Evolutionary conservation across 176 grass and related monocot genomes (phyloP), one percentile per base, ranked within the genome.

Genomic region (Musa itinerans): DNA sequence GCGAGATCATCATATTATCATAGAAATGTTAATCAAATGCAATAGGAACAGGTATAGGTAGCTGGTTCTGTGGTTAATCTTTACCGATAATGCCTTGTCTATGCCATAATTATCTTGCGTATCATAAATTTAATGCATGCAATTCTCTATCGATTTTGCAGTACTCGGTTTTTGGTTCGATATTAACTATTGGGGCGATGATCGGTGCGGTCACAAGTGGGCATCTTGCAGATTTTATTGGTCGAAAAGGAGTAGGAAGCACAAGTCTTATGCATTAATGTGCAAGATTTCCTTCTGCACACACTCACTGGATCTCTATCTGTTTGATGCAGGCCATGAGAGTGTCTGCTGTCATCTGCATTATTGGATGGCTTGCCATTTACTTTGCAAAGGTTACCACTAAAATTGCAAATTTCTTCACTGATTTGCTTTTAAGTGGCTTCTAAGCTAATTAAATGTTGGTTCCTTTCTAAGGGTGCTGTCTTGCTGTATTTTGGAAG

Each of bases 121-220:
- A 10, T 65, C 23, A 22, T 10, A 27, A 69, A 1, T 50, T 17
- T 23, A 52, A 54, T 12, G 68, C 19, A 11, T 29, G 11, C 57
- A 27, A 1, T 14, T 43, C 10, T 17, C 50, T 65, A 10, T 74
- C 72, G 74, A 83, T 10, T 7, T 89, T 81, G 74, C 74, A 94
- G 85, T 94, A 85, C 50, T 86, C 87, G 15, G 71, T 90, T 55
- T 94, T 90, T 66, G 87, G 84, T 69, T 94, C 91, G 51, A 78
- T 94, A 73, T 48, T 94, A 81, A 94, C 87, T 8, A 88, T 90
- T 66, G 91, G 87, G 63, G 91, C 91, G 20, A 94, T 90, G 85
- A 74, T 88, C 73, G 91, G 91, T 70, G 88, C 87, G 12, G 57
- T 88, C 74, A 90, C 78, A 71, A 94, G 91, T 5, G 85, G 91